These are phyloP conservation scores for Salix purpurea DNA, from an alignment of 345 rosid genomes.

Conservation along the genomic window DNA sequence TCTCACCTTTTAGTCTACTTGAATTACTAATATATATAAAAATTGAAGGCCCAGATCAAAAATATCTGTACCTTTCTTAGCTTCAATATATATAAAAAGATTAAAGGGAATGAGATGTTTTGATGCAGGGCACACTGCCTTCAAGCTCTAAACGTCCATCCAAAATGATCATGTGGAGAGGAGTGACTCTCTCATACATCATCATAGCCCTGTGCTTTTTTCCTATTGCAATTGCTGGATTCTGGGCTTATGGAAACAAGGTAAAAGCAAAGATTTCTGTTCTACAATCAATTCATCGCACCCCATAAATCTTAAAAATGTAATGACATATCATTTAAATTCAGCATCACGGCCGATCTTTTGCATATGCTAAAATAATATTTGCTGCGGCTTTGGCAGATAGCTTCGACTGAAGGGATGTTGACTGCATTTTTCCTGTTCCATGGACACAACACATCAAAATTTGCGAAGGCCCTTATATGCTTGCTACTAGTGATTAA, in stretches of 20 bases:
- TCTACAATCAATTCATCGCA: too few relatives aligned
- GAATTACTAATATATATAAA: too few relatives aligned
- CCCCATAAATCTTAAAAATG: too few relatives aligned
- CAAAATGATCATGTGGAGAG: conserved; percentile 46
- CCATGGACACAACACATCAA: conserved; percentile 26
- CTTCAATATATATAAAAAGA: too few relatives aligned
- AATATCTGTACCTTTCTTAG: too few relatives aligned
- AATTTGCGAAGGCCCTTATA: conserved; percentile 12
- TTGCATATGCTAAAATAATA: background rate
- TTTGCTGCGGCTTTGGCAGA: conserved; percentile 9
- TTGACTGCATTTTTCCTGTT: conserved; percentile 22
- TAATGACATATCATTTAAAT: too few relatives aligned
- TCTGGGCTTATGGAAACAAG: conserved; percentile 53
- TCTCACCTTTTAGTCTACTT: too few relatives aligned
- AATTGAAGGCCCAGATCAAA: too few relatives aligned
- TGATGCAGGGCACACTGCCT: conserved; percentile 54
- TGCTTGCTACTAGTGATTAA: conserved; percentile 25
- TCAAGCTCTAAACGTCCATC: conserved; percentile 24
- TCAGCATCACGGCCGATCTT: too few relatives aligned
- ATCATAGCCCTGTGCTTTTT: conserved; percentile 32
- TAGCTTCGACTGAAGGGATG: conserved; percentile 31
- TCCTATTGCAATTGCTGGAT: conserved; percentile 41
- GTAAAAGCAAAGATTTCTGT: conserved; percentile 15
- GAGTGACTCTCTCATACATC: conserved; percentile 33
- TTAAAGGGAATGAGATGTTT: too few relatives aligned